These are phyloP conservation scores for Coniophora puteana DNA, from an alignment of 1,284 basidiomycete genomes.

Conservation along the genomic window DNA sequence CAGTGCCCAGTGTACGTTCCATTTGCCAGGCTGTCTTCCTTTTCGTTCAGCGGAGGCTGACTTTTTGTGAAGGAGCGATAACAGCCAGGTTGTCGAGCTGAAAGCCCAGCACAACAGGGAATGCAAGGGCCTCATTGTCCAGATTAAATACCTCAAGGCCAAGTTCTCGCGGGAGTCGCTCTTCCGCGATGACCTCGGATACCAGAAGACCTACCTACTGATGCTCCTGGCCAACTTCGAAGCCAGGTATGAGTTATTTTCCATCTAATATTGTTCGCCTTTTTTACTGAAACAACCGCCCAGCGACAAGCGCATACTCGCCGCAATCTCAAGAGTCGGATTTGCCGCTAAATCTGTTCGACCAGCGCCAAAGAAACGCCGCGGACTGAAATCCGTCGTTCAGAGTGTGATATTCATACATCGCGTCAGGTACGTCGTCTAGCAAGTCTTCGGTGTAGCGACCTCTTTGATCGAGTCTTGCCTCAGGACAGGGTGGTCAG, in stretches of 20 bases:
- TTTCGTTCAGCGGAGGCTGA: slow-evolving; percentile 2
- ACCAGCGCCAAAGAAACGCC: slow-evolving; percentile 32
- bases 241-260: slow-evolving; percentile 53
- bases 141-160: slow-evolving; percentile 90
- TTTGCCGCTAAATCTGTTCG: slow-evolving; percentile 39
- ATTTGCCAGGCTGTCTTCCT: slow-evolving; percentile 9
- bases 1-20: slow-evolving; percentile 56
- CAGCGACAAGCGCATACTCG: slow-evolving; percentile 77
- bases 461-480: no score
- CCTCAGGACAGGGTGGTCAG: no score
- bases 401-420: slow-evolving; percentile 63
- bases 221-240: slow-evolving; percentile 64
- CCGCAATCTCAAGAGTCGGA: slow-evolving; percentile 76
- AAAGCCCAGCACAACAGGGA: slow-evolving; percentile 76
- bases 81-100: slow-evolving; percentile 47
- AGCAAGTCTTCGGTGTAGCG: no score
- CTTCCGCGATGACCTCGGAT: slow-evolving; percentile 75
- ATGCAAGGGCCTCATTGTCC: slow-evolving; percentile 83
- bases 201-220: slow-evolving; percentile 86
- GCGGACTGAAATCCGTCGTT: slow-evolving; percentile 57
- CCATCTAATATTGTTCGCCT: neutral
- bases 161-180: slow-evolving; percentile 85
- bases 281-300: slow-evolving; percentile 6
- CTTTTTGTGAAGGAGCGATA: slow-evolving; percentile 43
- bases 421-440: slow-evolving; percentile 65